Evolutionary conservation across 345 rosid species (phyloP).

Genomic region (Euphorbia tirucalli): DNA sequence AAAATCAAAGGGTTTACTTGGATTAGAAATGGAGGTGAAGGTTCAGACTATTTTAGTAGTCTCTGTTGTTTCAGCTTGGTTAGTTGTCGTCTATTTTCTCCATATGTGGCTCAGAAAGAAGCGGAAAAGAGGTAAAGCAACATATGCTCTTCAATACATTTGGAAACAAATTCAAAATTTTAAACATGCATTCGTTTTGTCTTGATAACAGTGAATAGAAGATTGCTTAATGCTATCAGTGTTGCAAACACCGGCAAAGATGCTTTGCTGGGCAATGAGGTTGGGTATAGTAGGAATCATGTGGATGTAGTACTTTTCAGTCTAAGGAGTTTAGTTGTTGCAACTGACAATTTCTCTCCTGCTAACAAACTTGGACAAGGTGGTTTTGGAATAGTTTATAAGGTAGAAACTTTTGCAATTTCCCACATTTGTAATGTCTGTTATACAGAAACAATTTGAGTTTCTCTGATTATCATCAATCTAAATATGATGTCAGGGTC

Average conservation of each 20-base stretch:
- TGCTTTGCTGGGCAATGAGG: too few species aligned
- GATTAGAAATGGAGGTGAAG: too few species aligned
- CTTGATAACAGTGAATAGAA: background rate
- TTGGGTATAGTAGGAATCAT: background rate
- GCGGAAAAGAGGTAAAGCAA: background rate
- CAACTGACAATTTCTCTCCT: background rate
- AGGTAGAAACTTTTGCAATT: background rate
- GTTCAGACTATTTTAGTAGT: background rate
- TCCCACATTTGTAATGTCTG: too few species aligned
- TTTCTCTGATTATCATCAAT: too few species aligned
- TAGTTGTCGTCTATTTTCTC: background rate
- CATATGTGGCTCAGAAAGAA: background rate
- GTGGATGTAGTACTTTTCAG: background rate
- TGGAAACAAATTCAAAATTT: background rate
- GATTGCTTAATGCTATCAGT: background rate
- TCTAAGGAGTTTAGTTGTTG: background rate
- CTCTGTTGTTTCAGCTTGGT: background rate
- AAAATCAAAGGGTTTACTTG: background rate
- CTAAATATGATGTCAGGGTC: background rate
- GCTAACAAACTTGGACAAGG: slow-evolving; percentile 2
- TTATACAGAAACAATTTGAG: too few species aligned
- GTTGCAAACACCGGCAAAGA: too few species aligned
- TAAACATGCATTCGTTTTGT: too few species aligned
- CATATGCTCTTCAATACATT: background rate
- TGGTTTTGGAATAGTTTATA: background rate